A percentile compares a stretch with the other conserved stretches of the same genome.
These are phyloP conservation scores for Aquilaria sinensis DNA, from an alignment of 345 rosid species.

Conservation along the genomic window DNA sequence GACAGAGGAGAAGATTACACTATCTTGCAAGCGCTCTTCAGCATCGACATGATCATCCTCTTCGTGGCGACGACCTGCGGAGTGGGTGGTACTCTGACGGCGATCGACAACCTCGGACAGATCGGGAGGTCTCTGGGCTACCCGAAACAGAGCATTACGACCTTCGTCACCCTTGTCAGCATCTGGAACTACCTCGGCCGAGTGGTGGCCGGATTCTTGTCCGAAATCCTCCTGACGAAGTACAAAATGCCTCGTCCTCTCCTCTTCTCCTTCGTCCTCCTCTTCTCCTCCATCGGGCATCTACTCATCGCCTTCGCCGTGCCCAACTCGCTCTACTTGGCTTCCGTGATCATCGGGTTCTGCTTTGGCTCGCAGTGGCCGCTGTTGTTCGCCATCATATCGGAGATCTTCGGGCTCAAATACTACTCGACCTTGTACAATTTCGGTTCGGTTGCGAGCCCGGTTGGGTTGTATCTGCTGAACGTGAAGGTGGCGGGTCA, in stretches of 20 bases:
- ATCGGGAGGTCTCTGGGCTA: conserved; percentile 37
- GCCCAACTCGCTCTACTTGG: conserved; percentile 42
- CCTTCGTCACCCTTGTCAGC: conserved; percentile 49
- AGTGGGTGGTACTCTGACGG: conserved; percentile 33
- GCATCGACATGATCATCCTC: conserved; percentile 45
- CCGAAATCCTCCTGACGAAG: conserved; percentile 37
- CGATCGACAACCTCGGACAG: conserved; percentile 24
- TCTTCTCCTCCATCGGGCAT: conserved; percentile 39
- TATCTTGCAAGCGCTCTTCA: conserved; percentile 47
- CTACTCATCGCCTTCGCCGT: conserved; percentile 37
- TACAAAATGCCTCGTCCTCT: conserved; percentile 45
- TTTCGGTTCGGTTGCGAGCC: conserved; percentile 37
- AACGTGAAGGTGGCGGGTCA: conserved; percentile 40
- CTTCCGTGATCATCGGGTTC: conserved; percentile 47
- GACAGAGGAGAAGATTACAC: conserved; percentile 51
- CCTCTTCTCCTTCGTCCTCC: conserved; percentile 30
- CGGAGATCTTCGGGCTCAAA: conserved; percentile 50
- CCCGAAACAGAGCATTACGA: conserved; percentile 29
- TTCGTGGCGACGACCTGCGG: conserved; percentile 41
- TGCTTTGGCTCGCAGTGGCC: conserved; percentile 50
- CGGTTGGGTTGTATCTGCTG: conserved; percentile 40
- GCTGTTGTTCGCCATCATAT: conserved; percentile 39
- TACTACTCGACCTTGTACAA: conserved; percentile 45
- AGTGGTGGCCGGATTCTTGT: conserved; percentile 35
- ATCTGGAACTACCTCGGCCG: conserved; percentile 61